Base-by-base conservation (phyloP, 2,329 filamentous ascomycete species). In the Curvularia verruculosa region DNA sequence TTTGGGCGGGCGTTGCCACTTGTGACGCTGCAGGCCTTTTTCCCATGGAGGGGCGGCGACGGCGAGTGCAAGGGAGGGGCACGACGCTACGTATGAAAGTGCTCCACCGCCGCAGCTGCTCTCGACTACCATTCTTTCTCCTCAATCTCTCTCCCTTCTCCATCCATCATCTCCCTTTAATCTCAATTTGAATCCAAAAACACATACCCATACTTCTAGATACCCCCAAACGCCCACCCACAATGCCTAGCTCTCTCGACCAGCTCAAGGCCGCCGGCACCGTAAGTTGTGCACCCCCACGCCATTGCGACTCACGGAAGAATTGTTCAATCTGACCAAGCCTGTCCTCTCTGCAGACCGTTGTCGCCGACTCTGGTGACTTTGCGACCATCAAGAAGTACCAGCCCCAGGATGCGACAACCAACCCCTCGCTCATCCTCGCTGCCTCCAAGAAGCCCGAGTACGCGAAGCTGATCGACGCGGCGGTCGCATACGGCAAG, bases 351-450 rank as follows among this genome's bases (percentile, higher is more conserved):
- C 18, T 53, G 12, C 76, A 95, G 92, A 90, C 91, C 66, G 95
- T 98, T 77, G 95, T 98, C 80, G 94, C 90, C 80, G 95, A 98
- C 84, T 96, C 94, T 81, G 95, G 93, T 89, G 89, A 83, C 76
- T 80, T 81, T 68, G 79, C 82, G 87, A 93, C 93, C 80, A 99
- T 99, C 80, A 93, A 85, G 85, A 97, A 98, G 85, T 99, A 99
- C 89, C 96, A 96, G 88, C 95, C 95, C 67, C 93, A 99, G 86
- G 95, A 99, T 91, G 95, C 95, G 77, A 99, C 95, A 80, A 99
- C 95, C 84, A 99, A 99, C 88, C 95, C 95, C 59, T 98, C 95
- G 64, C 86, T 99, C 79, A 98, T 99, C 81, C 90, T 99, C 78
- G 94, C 93, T 69, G 95, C 95, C 65, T 93, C 95, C 78, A 98